These are phyloP conservation scores for Eucalyptus pumila DNA, from an alignment of 345 rosid species.

Conservation along the genomic window DNA sequence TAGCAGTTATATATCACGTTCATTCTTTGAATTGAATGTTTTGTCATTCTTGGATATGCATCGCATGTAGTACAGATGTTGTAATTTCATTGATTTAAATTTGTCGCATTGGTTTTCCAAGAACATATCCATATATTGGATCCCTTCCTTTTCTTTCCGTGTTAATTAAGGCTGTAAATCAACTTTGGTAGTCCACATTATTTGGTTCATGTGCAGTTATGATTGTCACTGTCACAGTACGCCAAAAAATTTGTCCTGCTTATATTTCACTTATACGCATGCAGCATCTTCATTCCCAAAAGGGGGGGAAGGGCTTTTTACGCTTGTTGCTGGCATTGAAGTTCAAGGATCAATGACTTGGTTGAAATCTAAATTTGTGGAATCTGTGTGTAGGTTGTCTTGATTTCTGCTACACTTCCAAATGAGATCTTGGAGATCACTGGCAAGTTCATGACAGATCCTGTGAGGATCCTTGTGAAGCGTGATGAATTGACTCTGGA, in stretches of 20 bases:
- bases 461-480: conserved; percentile 90
- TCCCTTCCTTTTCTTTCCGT: not conserved
- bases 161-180: not conserved
- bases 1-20: not conserved
- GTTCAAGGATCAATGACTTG: not conserved
- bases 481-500: conserved; percentile 98
- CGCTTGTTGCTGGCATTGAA: not conserved
- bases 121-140: not conserved
- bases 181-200: not conserved
- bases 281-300: not conserved
- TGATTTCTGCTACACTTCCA: conserved; percentile 96
- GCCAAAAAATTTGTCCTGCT: not conserved
- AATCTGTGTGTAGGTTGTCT: conserved; percentile 44
- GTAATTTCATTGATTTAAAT: not conserved
- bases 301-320: not conserved
- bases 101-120: not conserved
- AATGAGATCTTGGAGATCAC: conserved; percentile 97
- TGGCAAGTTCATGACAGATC: conserved; percentile 89
- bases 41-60: not conserved
- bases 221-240: not conserved
- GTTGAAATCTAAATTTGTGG: not conserved
- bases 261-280: not conserved
- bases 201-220: not conserved
- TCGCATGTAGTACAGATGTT: not conserved
- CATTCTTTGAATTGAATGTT: not conserved